Evolutionary conservation across 768 basidiomycete species (phyloP), one percentile per base, ranked within the genome.

Genomic region (Macrolepiota dolichaula): DNA sequence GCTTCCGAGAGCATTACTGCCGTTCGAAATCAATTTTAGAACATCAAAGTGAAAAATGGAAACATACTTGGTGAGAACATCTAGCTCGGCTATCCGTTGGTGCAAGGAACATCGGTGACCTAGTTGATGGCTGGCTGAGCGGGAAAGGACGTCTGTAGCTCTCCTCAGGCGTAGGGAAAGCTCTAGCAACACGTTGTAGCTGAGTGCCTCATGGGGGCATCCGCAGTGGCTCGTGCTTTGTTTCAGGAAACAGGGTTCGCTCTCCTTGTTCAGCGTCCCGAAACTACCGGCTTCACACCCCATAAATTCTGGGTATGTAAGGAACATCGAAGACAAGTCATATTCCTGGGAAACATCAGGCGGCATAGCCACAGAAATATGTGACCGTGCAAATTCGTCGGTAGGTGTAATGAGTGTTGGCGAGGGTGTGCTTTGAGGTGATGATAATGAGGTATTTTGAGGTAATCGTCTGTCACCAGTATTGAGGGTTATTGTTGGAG

Each of bases 91-190:
- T 57, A 86, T 78, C 46, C 77, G 76, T 62, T 81, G 81, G 49
- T 75, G 72, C 17, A 80, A 66, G 25, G 68, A 63, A 63, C 79
- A 81, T 50, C 64, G 70, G 0, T 71, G 68, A 24, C 76, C 76
- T 49, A 75, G 65, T 36, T 72, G 75, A 66, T 79, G 78, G 54
- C 67, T 73, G 12, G 79, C 66, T 15, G 81, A 81, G 42, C 76
- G 81, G 11, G 78, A 74, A 42, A 89, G 79, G 40, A 81, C 73
- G 55, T 85, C 78, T 11, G 82, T 79, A 11, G 85, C 85, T 65
- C 80, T 84, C 24, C 86, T 79, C 22, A 89, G 77, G 54, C 85
- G 77, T 32, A 87, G 72, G 1, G 86, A 88, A n/a, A 89, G 74
- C 65, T 89, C 86, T 11, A 88, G 77, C 22, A 86, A 74, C n/a